Base-by-base conservation (phyloP, 176 grass and related monocot species). In the Avena atlantica region DNA sequence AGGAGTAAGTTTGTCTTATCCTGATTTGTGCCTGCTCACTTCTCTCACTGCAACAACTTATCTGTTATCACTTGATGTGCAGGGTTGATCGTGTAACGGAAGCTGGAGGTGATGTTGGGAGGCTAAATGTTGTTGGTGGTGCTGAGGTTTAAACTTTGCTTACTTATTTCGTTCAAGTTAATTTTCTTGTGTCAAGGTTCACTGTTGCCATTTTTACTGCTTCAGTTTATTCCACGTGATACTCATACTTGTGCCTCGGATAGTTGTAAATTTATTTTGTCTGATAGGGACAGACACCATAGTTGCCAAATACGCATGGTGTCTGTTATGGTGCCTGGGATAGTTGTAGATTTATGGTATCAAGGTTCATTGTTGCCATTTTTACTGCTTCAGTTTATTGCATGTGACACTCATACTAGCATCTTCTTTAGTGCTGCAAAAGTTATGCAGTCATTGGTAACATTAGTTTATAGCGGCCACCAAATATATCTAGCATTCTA, bases 11-110 rank as follows among this genome's bases (percentile, higher is more conserved):
- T 82, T 83, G 3, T 86, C 80, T 83, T 85, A 19, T 75, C 58
- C 59, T 75, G 37, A 85, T 53, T 61, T 44, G 20, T 1, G 8
- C 47, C 24, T 5, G 9, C 72, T 48, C 23, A 74, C 17, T 73
- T 73, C 83, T 84, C 73, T 83, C 52, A 66, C 63, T 65, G 20
- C 84, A 65, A 79, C 20, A 13, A 37, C 21, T 82, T 89, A 61
- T 65, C 4, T 82, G 25, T 56, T 84, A 81, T 82, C 29, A 79
- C 50, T 79, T 89, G 5, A 85, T 76, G 23, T 73, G 56, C 77
- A 98, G 97, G 94, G 97, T 98, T 82, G 90, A 91, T 34, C 92
- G 97, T 88, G 87, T 98, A 93, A 96, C 85, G 78, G 93, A 95
- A 80, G 84, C 84, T 87, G 97, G 97, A 51, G 97, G 97, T 47